Evolutionary conservation across 306 rosid genomes (phyloP).

Genomic region (Notholithocarpus densiflorus): DNA sequence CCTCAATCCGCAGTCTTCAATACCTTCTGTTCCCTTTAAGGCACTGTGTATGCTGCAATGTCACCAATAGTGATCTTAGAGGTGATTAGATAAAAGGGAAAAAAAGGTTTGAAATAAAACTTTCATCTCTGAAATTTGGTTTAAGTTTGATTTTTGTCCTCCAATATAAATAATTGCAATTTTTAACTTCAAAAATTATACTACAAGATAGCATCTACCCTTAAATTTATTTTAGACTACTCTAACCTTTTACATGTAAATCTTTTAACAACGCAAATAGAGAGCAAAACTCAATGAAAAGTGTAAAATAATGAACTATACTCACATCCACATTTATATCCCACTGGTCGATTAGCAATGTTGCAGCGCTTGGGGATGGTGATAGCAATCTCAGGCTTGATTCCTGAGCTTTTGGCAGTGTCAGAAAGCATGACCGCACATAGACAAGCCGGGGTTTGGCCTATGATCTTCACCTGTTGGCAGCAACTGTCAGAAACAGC

Average conservation of each 20-base stretch:
- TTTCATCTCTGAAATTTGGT: too few relatives aligned
- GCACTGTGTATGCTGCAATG: constrained; percentile 63
- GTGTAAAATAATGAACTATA: not conserved
- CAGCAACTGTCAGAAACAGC: constrained; percentile 47
- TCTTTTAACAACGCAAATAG: too few relatives aligned
- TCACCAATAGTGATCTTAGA: not conserved
- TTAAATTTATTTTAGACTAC: too few relatives aligned
- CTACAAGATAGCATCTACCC: too few relatives aligned
- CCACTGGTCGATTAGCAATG: constrained; percentile 55
- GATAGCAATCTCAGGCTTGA: constrained; percentile 38
- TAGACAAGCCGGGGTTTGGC: constrained; percentile 50
- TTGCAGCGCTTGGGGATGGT: constrained; percentile 74
- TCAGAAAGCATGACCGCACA: constrained; percentile 58
- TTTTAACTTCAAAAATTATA: too few relatives aligned
- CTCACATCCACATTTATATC: constrained; percentile 68
- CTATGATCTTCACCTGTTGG: constrained; percentile 38
- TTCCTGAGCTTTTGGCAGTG: constrained; percentile 42
- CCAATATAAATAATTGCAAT: too few relatives aligned
- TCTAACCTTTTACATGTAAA: too few relatives aligned
- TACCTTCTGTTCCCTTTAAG: constrained; percentile 28
- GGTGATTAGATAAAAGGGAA: not conserved
- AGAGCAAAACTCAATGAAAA: too few relatives aligned
- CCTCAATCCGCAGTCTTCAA: constrained; percentile 10
- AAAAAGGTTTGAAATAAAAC: too few relatives aligned
- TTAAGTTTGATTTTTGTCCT: too few relatives aligned